Percentiles rank a stretch among this genome's conserved stretches.
These are phyloP conservation scores for Paraphysoderma sedebokerense DNA, from an alignment of 371 early-diverging fungal genomes.

Conservation along the genomic window DNA sequence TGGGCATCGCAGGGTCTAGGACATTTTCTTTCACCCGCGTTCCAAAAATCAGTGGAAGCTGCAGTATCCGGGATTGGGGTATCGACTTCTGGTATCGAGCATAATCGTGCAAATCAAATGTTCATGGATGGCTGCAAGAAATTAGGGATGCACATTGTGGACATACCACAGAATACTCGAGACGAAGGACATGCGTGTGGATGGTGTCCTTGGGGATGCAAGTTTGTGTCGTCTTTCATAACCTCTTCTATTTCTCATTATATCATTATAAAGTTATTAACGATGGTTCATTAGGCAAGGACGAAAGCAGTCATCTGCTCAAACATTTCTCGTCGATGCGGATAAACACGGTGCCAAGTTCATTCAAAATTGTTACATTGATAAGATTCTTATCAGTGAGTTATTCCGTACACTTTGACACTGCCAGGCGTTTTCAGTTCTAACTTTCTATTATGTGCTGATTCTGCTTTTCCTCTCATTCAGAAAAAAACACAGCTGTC, in stretches of 20 bases:
- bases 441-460: slow-evolving; percentile 9
- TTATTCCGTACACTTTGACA: too few species aligned
- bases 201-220: slow-evolving; percentile 49
- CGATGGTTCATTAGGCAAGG: not conserved
- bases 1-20: slow-evolving; percentile 47
- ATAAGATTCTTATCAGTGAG: too few species aligned
- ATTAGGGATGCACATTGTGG: slow-evolving; percentile 35
- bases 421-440: too few species aligned
- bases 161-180: slow-evolving; percentile 49
- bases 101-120: slow-evolving; percentile 38
- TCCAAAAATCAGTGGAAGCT: slow-evolving; percentile 25
- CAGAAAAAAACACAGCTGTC: not conserved
- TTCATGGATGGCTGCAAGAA: slow-evolving; percentile 43
- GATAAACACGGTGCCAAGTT: slow-evolving; percentile 36
- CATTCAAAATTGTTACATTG: slow-evolving; percentile 33
- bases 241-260: not conserved
- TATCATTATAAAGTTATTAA: not conserved
- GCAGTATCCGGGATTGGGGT: slow-evolving; percentile 37
- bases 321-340: slow-evolving; percentile 51
- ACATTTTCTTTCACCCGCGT: slow-evolving; percentile 31
- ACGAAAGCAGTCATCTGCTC: slow-evolving; percentile 48
- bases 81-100: slow-evolving; percentile 25
- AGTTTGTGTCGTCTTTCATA: slow-evolving; percentile 7
- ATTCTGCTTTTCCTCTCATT: not conserved
- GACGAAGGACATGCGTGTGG: slow-evolving; percentile 41